Evolutionary conservation across 352 stramenopile species (phyloP).

Genomic region (Discostella stelligera): DNA sequence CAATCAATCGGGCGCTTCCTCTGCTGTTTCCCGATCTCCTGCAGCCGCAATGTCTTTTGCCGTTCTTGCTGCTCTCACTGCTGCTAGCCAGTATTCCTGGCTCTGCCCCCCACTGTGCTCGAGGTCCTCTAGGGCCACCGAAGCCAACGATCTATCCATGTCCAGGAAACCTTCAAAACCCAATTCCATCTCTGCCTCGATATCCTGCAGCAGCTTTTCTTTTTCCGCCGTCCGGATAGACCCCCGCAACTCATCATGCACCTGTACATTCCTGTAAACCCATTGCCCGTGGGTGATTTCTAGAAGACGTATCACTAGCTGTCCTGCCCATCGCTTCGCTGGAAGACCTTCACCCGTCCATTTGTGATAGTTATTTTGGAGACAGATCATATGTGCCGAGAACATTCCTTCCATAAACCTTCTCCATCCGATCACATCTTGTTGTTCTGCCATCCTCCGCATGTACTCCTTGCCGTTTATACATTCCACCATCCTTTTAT

Average conservation of each 20-base stretch:
- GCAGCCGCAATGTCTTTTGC: neutral
- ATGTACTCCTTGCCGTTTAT: neutral
- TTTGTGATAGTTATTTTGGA: neutral
- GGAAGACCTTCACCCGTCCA: no score
- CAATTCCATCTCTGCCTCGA: neutral
- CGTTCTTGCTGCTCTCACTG: neutral
- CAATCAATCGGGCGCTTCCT: no score
- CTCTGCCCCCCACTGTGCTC: neutral
- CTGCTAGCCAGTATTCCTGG: constrained; percentile 4
- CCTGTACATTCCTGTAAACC: neutral
- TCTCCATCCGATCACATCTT: neutral
- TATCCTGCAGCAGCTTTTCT: neutral
- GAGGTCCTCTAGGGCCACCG: neutral
- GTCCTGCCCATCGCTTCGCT: neutral
- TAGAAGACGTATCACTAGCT: neutral
- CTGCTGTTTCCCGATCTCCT: neutral
- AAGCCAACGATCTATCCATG: neutral
- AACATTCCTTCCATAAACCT: neutral
- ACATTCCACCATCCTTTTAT: neutral
- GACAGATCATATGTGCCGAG: neutral
- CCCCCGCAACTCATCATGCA: neutral
- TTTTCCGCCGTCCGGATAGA: neutral
- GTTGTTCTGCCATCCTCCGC: no score
- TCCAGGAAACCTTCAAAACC: neutral
- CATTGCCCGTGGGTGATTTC: constrained; percentile 5